phyloP scores from a whole-genome alignment of 306 rosid species.

The Potentilla sterilis region DNA sequence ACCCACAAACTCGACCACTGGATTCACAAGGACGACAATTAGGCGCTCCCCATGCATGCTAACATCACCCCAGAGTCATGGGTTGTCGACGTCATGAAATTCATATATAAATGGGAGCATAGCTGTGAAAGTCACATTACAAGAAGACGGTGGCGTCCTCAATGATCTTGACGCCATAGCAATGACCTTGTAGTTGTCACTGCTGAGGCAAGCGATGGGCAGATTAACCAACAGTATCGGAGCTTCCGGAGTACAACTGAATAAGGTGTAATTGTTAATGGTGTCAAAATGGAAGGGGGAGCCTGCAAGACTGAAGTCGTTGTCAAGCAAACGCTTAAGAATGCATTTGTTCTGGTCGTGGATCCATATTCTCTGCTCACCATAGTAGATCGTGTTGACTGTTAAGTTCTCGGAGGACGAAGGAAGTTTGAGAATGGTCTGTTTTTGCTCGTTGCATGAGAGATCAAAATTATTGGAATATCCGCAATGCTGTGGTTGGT shows the following conservation, averaged over 20 bases:
- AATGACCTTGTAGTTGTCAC: slow-evolving; percentile 15
- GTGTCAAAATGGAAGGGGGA: slow-evolving; percentile 24
- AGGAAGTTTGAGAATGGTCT: not conserved
- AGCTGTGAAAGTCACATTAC: slow-evolving; percentile 27
- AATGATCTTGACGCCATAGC: not conserved
- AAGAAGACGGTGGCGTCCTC: not conserved
- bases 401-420: not conserved
- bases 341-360: slow-evolving; percentile 23
- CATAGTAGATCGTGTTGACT: slow-evolving; percentile 4
- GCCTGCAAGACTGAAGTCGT: slow-evolving; percentile 10
- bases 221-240: not conserved
- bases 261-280: slow-evolving; percentile 25
- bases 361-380: slow-evolving; percentile 2
- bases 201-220: slow-evolving; percentile 35
- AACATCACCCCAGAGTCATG: slow-evolving; percentile 19
- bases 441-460: slow-evolving; percentile 9
- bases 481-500: slow-evolving; percentile 10
- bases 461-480: slow-evolving; percentile 9
- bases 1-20: slow-evolving; percentile 28
- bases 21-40: slow-evolving; percentile 28
- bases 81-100: not conserved
- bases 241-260: slow-evolving; percentile 27
- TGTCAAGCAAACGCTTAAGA: slow-evolving; percentile 8
- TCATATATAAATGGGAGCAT: slow-evolving; percentile 18
- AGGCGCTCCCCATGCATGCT: slow-evolving; percentile 27